Conservation (phyloP, 75 land plant species). For the Cryptomeria japonica region DNA sequence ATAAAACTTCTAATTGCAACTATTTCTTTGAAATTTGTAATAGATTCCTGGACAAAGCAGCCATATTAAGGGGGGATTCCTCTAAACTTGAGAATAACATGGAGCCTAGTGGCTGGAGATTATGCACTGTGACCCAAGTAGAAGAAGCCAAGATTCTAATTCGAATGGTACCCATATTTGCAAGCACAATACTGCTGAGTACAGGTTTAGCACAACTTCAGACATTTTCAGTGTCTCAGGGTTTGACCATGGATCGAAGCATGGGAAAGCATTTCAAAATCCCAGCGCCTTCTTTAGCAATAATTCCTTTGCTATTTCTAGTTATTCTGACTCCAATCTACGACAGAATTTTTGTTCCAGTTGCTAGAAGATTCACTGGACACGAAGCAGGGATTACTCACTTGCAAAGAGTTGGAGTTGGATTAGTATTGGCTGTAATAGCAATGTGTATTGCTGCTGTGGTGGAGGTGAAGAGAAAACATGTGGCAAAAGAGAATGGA, state of each 20-base stretch:
- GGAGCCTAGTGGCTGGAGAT: conserved; percentile 21
- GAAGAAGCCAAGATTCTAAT: conserved; percentile 16
- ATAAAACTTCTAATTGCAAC: background rate
- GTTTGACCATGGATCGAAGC: conserved; percentile 10
- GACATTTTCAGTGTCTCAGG: conserved; percentile 12
- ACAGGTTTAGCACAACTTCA: background rate
- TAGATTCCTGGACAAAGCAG: background rate
- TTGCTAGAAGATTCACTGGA: conserved; percentile 53
- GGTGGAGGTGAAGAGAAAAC: background rate
- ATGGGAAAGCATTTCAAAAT: background rate
- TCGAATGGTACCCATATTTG: conserved; percentile 4
- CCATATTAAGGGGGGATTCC: background rate
- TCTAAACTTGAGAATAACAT: background rate
- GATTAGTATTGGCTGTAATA: background rate
- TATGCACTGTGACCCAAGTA: conserved; percentile 36
- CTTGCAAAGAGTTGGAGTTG: conserved; percentile 22
- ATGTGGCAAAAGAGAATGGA: conserved; percentile 15
- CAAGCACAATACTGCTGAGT: conserved; percentile 11
- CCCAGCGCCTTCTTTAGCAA: background rate
- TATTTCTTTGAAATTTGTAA: background rate
- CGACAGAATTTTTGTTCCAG: conserved; percentile 55
- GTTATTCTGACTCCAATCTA: conserved; percentile 57
- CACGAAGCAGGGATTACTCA: conserved; percentile 49
- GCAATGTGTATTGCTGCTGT: background rate
- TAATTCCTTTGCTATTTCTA: conserved; percentile 45